phyloP scores from a whole-genome alignment of 139 green algal species.

The Chlorella sp. region DNA sequence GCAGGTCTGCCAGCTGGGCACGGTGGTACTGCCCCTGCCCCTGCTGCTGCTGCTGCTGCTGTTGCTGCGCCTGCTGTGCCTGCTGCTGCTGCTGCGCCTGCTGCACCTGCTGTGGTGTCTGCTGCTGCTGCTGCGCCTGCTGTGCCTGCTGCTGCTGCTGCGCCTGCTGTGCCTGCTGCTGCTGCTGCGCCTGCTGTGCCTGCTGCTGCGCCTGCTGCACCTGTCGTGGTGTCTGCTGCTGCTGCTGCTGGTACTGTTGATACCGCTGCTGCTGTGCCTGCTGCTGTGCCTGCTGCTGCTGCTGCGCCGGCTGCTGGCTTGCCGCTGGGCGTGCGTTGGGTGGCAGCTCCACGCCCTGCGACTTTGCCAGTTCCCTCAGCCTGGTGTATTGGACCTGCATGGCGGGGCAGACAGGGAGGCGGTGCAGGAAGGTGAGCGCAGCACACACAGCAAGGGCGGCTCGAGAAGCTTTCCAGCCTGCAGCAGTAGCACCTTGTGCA shows the following conservation, averaged over 20 bases:
- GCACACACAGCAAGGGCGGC: not conserved
- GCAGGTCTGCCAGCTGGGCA: not conserved
- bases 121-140: constrained; percentile 9
- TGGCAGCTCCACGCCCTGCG: not conserved
- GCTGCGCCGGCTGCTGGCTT: not conserved
- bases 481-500: no score
- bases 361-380: not conserved
- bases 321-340: not conserved
- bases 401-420: not conserved
- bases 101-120: not conserved
- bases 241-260: not conserved
- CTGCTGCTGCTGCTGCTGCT: not conserved
- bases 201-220: not conserved
- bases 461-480: not conserved
- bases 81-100: not conserved
- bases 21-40: not conserved
- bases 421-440: not conserved
- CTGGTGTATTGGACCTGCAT: not conserved
- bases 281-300: constrained; percentile 3
- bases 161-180: not conserved
- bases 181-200: not conserved
- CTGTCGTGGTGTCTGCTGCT: not conserved
- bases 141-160: not conserved
- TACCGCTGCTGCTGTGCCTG: not conserved
- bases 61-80: not conserved